phyloP scores from a whole-genome alignment of 345 rosid species.

The Firmiana major region DNA sequence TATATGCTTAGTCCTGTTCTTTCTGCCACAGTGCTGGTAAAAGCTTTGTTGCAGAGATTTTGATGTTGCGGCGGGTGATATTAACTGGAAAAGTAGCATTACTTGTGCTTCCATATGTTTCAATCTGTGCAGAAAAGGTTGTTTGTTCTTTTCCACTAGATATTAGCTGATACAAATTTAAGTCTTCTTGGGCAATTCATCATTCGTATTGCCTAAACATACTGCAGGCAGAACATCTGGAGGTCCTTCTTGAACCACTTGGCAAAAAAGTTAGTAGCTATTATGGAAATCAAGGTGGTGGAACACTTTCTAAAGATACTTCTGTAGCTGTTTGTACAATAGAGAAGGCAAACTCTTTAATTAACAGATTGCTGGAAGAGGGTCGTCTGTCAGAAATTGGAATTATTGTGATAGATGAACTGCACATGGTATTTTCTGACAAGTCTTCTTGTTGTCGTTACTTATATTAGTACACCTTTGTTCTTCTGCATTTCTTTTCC shows the following conservation, averaged over 20 bases:
- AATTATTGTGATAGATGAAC: conserved; percentile 92
- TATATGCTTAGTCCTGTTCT: conserved; percentile 23
- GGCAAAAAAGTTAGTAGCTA: conserved; percentile 90
- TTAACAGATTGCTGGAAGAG: conserved; percentile 91
- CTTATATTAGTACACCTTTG: neutral
- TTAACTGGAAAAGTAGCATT: conserved; percentile 81
- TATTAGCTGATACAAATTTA: conserved; percentile 4
- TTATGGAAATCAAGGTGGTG: conserved; percentile 96
- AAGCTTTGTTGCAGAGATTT: conserved; percentile 97
- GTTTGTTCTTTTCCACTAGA: conserved; percentile 14
- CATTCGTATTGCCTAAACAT: conserved; percentile 13
- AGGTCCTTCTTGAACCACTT: conserved; percentile 83
- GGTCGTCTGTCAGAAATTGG: conserved; percentile 93
- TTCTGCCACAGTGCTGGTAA: conserved; percentile 76
- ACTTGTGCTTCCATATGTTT: conserved; percentile 96
- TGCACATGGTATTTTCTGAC: conserved; percentile 73
- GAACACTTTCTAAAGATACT: conserved; percentile 93
- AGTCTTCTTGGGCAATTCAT: neutral
- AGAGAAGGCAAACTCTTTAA: conserved; percentile 92
- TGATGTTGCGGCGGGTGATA: conserved; percentile 86
- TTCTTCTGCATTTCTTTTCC: neutral
- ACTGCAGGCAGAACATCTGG: conserved; percentile 86
- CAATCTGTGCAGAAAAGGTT: conserved; percentile 95
- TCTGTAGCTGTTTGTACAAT: conserved; percentile 98
- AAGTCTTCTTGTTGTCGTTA: conserved; percentile 13